Conservation (phyloP, 106 monocot genomes). For the Acorus gramineus region DNA sequence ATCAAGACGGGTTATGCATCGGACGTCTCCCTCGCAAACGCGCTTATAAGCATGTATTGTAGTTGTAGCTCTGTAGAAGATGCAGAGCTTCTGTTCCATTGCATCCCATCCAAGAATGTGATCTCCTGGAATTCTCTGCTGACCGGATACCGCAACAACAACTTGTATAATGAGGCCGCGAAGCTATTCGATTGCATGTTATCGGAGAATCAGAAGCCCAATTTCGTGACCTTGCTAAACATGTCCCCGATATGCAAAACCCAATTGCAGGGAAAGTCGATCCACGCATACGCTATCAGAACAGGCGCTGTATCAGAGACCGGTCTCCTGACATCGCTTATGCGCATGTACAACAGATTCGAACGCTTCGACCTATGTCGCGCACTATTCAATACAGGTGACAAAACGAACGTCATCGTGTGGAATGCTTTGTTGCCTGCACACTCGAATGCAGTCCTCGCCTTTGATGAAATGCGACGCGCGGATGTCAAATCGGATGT, state of each 20-base stretch:
- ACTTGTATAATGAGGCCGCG: conserved; percentile 21
- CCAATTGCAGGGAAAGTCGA: conserved; percentile 36
- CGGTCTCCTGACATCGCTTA: conserved; percentile 40
- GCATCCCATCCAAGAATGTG: conserved; percentile 17
- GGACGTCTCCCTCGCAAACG: conserved; percentile 45
- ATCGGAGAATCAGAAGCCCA: conserved; percentile 21
- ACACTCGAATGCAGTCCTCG: conserved; percentile 17
- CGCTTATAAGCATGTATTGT: conserved; percentile 59
- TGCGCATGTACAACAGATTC: conserved; percentile 58
- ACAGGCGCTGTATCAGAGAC: conserved; percentile 24
- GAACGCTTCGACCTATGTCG: conserved; percentile 24
- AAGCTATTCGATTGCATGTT: conserved; percentile 33
- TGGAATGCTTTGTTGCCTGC: conserved; percentile 61
- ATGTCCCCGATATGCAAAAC: conserved; percentile 32
- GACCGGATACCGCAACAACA: conserved; percentile 44
- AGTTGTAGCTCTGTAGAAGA: conserved; percentile 25
- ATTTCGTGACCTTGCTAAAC: conserved; percentile 48
- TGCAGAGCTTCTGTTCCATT: conserved; percentile 24
- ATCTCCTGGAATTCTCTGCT: conserved; percentile 60
- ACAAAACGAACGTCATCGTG: conserved; percentile 28
- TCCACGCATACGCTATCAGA: conserved; percentile 48
- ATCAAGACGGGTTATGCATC: conserved; percentile 37
- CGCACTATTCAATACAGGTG: conserved; percentile 26
- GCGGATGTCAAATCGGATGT: conserved; percentile 29
- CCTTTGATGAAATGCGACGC: conserved; percentile 42